These are phyloP conservation scores for Colletotrichum falcatum DNA, from an alignment of 2,329 filamentous ascomycete genomes.

Conservation along the genomic window DNA sequence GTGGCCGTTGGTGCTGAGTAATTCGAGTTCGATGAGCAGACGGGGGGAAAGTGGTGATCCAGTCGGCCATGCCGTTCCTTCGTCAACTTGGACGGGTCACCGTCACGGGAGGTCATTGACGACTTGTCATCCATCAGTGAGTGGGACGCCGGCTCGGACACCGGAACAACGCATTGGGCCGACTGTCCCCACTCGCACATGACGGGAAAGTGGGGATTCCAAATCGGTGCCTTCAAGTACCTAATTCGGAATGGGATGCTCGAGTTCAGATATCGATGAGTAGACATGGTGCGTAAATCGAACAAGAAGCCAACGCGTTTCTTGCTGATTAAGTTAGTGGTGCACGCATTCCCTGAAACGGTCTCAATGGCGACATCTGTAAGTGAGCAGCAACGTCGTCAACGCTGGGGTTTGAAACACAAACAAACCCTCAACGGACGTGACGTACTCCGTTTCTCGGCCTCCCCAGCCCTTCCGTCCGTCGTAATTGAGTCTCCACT, in stretches of 20 bases:
- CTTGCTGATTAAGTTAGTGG: background rate
- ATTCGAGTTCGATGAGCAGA: slow-evolving; percentile 1
- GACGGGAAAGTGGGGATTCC: background rate
- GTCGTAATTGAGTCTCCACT: slow-evolving; percentile 27
- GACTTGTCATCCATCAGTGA: slow-evolving; percentile 1
- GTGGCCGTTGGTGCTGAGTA: background rate
- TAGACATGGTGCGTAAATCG: too few species aligned
- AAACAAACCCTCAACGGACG: background rate
- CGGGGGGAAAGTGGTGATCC: background rate
- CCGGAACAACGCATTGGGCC: slow-evolving; percentile 34
- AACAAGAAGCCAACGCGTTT: too few species aligned
- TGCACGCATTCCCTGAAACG: background rate
- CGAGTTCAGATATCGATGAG: background rate
- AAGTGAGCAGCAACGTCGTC: background rate
- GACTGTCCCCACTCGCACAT: slow-evolving; percentile 35
- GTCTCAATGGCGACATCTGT: background rate
- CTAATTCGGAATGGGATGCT: background rate
- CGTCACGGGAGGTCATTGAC: slow-evolving; percentile 21
- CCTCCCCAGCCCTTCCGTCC: slow-evolving; percentile 16
- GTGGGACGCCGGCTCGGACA: slow-evolving; percentile 23
- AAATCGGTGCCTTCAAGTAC: slow-evolving; percentile 5
- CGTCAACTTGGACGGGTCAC: slow-evolving; percentile 16
- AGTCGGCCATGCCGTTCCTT: slow-evolving; percentile 7
- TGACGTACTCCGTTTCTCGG: slow-evolving; percentile 20
- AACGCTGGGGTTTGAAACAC: background rate